Evolutionary conservation across 768 basidiomycete genomes (phyloP).

Genomic region (Macrolepiota albuminosa): DNA sequence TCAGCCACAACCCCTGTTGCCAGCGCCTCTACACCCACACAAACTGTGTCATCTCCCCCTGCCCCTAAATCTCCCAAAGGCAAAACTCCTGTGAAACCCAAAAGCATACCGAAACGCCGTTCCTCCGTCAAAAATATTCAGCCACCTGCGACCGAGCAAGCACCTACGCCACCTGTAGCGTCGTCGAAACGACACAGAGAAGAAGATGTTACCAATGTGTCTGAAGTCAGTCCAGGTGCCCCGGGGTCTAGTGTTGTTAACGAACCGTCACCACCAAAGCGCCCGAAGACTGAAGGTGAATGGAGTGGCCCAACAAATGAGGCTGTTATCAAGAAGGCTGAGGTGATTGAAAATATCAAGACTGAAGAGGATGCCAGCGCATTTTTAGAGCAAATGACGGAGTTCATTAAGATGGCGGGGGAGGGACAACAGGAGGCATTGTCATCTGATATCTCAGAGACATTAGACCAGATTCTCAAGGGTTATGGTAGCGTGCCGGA

Average conservation of each 20-base stretch:
- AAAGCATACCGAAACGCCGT: conserved; percentile 30
- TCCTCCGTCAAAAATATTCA: conserved; percentile 24
- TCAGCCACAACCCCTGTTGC: conserved; percentile 37
- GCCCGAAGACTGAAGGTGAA: conserved; percentile 68
- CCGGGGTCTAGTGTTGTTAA: conserved; percentile 26
- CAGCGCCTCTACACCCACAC: conserved; percentile 49
- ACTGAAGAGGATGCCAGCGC: conserved; percentile 61
- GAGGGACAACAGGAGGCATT: conserved; percentile 41
- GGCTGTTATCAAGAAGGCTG: conserved; percentile 37
- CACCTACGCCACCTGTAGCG: conserved; percentile 19
- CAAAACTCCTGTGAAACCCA: conserved; percentile 46
- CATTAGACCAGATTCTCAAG: conserved; percentile 60
- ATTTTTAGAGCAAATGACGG: conserved; percentile 61
- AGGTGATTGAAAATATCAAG: conserved; percentile 46
- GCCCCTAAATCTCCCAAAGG: conserved; percentile 68
- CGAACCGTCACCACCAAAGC: conserved; percentile 69
- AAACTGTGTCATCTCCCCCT: conserved; percentile 55
- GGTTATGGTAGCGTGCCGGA: conserved; percentile 39
- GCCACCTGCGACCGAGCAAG: conserved; percentile 17
- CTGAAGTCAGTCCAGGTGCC: conserved; percentile 26
- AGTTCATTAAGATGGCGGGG: conserved; percentile 51
- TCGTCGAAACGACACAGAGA: conserved; percentile 47
- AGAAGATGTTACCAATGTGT: conserved; percentile 39
- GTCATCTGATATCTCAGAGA: conserved; percentile 50
- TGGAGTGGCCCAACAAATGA: conserved; percentile 62